Base-by-base conservation (phyloP, 176 grass and related monocot species). In the Musa schizocarpa region DNA sequence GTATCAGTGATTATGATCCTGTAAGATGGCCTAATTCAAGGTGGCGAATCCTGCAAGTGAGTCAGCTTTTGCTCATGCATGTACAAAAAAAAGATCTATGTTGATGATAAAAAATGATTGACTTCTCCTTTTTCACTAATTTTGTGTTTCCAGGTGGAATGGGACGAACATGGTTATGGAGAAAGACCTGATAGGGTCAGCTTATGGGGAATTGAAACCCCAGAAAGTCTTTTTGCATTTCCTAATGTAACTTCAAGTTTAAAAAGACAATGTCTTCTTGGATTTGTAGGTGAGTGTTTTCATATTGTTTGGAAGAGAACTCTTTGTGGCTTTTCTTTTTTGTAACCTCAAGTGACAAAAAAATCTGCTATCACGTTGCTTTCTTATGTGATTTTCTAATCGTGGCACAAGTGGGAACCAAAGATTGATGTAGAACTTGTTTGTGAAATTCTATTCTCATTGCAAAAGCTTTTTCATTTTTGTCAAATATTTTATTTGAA, bases 151-250 rank as follows among this genome's bases (percentile, higher is more conserved):
- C 83, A 89, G 86, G 82, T 95, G 61, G 91, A 95, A 89, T 99
- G 91, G 96, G 88, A 95, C 34, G 96, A 99, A 63, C 91, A 94
- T 81, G 91, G 96, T 64, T 92, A 95, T 81, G 91, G 96, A 83
- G 91, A 95, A 87, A 84, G 83, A 76, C 85, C 88, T 73, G 88
- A 89, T 63, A 85, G 86, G 71, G 83, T 95, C 76, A 99, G 88
- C 79, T 26, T 95, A 68, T 99, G 91, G 88, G 96, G 92, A 74
- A 85, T 95, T 22, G 91, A 92, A 78, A 89, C 86, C 61, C 96
- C 96, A 8, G 96, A 95, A 65, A 92, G 84, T 63, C 54, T 89
- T 63, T 78, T 95, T 53, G 82, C 84, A 54, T 95, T 92, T 74
- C 87, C 86, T 78, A 87, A 80, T 48, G 59, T 83, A 75, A 57